A percentile compares a stretch with the other conserved stretches of the same genome.
Conservation (phyloP, 176 grass and related monocot genomes). For the Elaeis guineensis region DNA sequence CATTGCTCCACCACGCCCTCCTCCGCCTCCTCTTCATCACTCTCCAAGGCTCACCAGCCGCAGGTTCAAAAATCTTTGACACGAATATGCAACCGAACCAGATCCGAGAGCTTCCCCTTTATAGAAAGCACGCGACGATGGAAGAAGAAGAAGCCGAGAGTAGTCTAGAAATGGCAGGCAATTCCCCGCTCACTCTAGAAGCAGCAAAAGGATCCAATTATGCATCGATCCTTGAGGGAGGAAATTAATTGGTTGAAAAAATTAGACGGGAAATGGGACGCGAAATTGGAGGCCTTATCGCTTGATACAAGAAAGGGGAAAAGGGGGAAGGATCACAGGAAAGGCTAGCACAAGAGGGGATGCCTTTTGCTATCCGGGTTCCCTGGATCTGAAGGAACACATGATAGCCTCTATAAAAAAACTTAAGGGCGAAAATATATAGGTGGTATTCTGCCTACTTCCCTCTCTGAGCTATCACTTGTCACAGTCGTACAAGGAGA, state of each 20-base stretch:
- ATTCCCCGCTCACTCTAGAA: slow-evolving; percentile 4
- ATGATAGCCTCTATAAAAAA: neutral
- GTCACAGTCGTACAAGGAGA: too few relatives aligned
- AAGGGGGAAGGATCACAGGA: too few relatives aligned
- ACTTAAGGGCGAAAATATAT: too few relatives aligned
- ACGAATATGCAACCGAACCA: slow-evolving; percentile 3
- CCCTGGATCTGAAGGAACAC: slow-evolving; percentile 17
- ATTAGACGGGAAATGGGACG: neutral
- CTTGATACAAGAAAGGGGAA: too few relatives aligned
- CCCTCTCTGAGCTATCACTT: too few relatives aligned
- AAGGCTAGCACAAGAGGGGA: neutral
- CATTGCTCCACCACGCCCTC: neutral
- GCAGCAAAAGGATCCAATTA: neutral
- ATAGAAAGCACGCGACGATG: neutral
- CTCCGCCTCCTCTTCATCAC: slow-evolving; percentile 3
- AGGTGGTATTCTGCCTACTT: too few relatives aligned
- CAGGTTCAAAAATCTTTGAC: too few relatives aligned
- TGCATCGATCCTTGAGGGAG: too few relatives aligned
- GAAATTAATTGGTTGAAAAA: neutral
- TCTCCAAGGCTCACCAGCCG: slow-evolving; percentile 1
- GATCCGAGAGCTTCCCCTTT: neutral
- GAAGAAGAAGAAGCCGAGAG: neutral
- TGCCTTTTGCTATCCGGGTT: slow-evolving; percentile 7
- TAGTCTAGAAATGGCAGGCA: neutral
- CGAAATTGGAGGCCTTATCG: neutral